Base-by-base conservation (phyloP, 768 basidiomycete genomes). In the Rhizopogon sp. region DNA sequence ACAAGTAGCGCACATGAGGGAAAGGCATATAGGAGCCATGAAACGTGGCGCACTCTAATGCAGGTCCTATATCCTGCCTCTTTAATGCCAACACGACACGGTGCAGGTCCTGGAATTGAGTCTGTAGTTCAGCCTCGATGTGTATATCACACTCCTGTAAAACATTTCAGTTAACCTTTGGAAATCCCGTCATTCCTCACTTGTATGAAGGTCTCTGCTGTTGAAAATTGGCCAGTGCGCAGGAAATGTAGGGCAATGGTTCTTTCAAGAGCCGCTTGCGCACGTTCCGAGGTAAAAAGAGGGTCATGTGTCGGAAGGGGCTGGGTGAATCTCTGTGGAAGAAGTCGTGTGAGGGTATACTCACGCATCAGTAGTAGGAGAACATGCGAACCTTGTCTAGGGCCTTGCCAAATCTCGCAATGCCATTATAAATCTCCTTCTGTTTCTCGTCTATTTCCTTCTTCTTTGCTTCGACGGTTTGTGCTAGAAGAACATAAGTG, bases 381-480 rank as follows among this genome's bases (percentile, higher is more conserved):
- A 25, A 7, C 28, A 45, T 25, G 56, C 77, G 42, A 54, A 90
- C 96, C 87, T 97, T 98, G 66, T 98, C 96, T 66, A 98, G 70
- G 0, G 84, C 79, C 72, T 94, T 98, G 29, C 91, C 92, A 39
- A 95, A 76, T 60, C 83, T 82, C 28, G 84, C 81, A 8, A 97
- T 71, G 2, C 85, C 83, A 17, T 78, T 81, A 62, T 95, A 91
- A 35, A 93, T 79, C 61, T 94, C 93, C 69, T 95, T 98, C 76
- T 94, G 86, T 3, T 86, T 79, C 37, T 94, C 90, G 55, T 92
- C 90, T 1, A 93, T 76, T 55, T 91, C 90, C 67, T 86, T 93
- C 84, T 90, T 93, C 70, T 72, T 82, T 0, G 74, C 68, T 47
- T 90, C 88, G 2, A 91, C 78, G 2, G 77, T 75, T 64, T 79